These are phyloP conservation scores for Monilinia fructicola DNA, from an alignment of 2,329 filamentous ascomycete species.

Conservation along the genomic window DNA sequence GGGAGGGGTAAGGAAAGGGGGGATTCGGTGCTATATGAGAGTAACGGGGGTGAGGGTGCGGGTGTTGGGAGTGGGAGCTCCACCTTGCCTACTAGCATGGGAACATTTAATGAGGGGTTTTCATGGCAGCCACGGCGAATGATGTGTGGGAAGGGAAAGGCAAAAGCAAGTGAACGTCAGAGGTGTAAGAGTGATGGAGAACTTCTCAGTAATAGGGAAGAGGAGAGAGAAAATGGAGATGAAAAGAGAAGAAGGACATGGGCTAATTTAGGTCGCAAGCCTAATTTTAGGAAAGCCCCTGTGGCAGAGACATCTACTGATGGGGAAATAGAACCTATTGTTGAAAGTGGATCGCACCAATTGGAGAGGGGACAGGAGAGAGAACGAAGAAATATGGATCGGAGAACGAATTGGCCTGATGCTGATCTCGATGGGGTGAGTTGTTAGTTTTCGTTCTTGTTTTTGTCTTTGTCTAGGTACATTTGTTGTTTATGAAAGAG, in stretches of 20 bases:
- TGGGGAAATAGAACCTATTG: background rate
- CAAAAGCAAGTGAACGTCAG: background rate
- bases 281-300: background rate
- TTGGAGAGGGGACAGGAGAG: background rate
- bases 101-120: background rate
- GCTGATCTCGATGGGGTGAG: constrained; percentile 11
- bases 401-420: background rate
- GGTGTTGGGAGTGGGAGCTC: background rate
- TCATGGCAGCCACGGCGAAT: background rate
- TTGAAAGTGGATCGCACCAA: background rate
- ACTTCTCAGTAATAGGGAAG: background rate
- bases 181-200: background rate
- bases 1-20: background rate
- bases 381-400: background rate
- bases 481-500: background rate
- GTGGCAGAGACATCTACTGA: too few species aligned
- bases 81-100: background rate
- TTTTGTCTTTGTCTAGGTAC: background rate
- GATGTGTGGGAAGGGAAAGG: background rate
- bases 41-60: background rate
- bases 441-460: background rate
- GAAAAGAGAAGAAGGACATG: background rate
- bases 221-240: background rate
- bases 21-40: background rate
- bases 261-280: background rate